A percentile compares a stretch with the other conserved stretches of the same genome.
phyloP scores from a whole-genome alignment of 2,329 filamentous ascomycete species.

The Fusarium marasasianum region DNA sequence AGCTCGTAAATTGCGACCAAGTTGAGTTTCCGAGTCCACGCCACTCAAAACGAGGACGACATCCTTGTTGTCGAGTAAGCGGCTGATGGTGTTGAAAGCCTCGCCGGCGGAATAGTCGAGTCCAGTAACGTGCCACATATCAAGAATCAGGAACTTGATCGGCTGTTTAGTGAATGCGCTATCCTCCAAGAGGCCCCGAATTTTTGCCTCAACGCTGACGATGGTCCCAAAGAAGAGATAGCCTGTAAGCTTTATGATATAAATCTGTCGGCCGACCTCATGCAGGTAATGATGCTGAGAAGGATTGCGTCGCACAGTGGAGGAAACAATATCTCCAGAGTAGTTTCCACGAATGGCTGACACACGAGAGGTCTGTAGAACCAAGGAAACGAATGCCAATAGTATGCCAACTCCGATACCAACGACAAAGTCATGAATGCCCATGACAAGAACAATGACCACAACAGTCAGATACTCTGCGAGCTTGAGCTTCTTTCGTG shows the following conservation, averaged over 20 bases:
- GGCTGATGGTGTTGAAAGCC: slow-evolving; percentile 91
- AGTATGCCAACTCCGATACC: slow-evolving; percentile 93
- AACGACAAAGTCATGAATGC: slow-evolving; percentile 93
- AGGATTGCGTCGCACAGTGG: slow-evolving; percentile 90
- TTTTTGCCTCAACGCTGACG: slow-evolving; percentile 90
- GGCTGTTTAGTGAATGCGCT: slow-evolving; percentile 80
- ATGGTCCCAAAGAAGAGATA: slow-evolving; percentile 99
- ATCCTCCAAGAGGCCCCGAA: slow-evolving; percentile 83
- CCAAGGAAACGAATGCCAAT: slow-evolving; percentile 88
- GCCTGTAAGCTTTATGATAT: slow-evolving; percentile 89
- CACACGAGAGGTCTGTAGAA: slow-evolving; percentile 89
- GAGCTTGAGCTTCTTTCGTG: slow-evolving; percentile 85
- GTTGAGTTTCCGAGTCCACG: slow-evolving; percentile 76
- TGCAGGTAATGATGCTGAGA: slow-evolving; percentile 88
- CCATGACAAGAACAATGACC: slow-evolving; percentile 94
- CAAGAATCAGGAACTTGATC: slow-evolving; percentile 89
- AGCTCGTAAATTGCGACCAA: slow-evolving; percentile 82
- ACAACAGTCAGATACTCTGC: slow-evolving; percentile 92
- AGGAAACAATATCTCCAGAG: slow-evolving; percentile 86
- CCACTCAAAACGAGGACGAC: slow-evolving; percentile 87
- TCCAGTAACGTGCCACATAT: slow-evolving; percentile 88
- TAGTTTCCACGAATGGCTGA: slow-evolving; percentile 92
- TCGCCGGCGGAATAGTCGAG: slow-evolving; percentile 97
- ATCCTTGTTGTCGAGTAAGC: slow-evolving; percentile 78
- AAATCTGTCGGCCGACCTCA: slow-evolving; percentile 86